Conservation (phyloP, 108 stramenopile genomes). For the Pseudonitzschia multiseries region DNA sequence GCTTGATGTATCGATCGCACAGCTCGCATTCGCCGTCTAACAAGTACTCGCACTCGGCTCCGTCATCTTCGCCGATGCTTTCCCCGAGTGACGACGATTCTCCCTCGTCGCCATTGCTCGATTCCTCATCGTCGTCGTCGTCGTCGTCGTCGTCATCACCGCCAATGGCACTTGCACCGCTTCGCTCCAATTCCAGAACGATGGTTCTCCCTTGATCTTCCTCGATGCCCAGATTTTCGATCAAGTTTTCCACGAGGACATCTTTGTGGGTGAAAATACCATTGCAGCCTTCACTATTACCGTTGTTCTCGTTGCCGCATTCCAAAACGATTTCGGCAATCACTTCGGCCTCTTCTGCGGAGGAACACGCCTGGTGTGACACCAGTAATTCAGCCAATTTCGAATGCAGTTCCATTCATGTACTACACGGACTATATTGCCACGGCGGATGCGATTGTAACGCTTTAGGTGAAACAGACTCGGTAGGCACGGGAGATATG, state of each 20-base stretch:
- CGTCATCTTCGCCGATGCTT: slow-evolving; percentile 10
- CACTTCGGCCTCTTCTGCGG: slow-evolving; percentile 23
- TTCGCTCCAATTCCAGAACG: not conserved
- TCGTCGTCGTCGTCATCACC: too few species aligned
- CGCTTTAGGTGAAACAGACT: too few species aligned
- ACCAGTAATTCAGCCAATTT: slow-evolving; percentile 8
- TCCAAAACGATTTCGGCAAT: slow-evolving; percentile 27
- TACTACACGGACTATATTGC: too few species aligned
- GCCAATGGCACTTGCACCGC: too few species aligned
- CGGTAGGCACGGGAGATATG: too few species aligned
- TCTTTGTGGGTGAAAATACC: not conserved
- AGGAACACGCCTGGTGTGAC: not conserved
- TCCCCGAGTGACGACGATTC: not conserved
- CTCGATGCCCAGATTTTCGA: slow-evolving; percentile 16
- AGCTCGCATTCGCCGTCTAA: slow-evolving; percentile 75
- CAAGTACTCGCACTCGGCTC: slow-evolving; percentile 31
- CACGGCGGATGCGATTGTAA: too few species aligned
- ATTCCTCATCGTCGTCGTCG: not conserved
- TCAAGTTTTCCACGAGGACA: slow-evolving; percentile 1
- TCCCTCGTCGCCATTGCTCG: not conserved
- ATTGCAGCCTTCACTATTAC: not conserved
- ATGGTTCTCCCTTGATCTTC: slow-evolving; percentile 11
- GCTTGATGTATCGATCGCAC: slow-evolving; percentile 64
- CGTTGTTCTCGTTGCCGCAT: not conserved
- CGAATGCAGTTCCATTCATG: not conserved